These are phyloP conservation scores for Phytophthora idaei DNA, from an alignment of 352 stramenopile species.

Conservation along the genomic window DNA sequence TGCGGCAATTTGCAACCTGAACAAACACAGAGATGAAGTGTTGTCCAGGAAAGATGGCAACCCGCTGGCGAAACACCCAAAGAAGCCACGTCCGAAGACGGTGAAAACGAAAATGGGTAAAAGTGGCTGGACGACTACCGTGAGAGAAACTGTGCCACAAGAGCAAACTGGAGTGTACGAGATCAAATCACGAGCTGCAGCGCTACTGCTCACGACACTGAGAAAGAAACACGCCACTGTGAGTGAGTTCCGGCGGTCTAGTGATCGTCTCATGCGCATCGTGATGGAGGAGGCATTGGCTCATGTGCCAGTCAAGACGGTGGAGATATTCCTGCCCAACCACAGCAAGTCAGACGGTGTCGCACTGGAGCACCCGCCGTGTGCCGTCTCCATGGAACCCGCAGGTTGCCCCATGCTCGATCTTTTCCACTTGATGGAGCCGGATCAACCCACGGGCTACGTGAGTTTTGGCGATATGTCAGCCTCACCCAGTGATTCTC, in stretches of 20 bases:
- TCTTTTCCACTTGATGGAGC: conserved; percentile 41
- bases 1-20: conserved; percentile 66
- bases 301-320: conserved; percentile 40
- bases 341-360: conserved; percentile 38
- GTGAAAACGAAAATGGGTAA: conserved; percentile 21
- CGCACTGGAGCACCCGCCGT: conserved; percentile 43
- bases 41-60: conserved; percentile 53
- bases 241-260: conserved; percentile 41
- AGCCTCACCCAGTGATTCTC: conserved; percentile 15
- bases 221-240: conserved; percentile 38
- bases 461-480: conserved; percentile 26
- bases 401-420: conserved; percentile 42
- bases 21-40: conserved; percentile 61
- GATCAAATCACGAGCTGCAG: conserved; percentile 44
- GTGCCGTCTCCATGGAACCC: conserved; percentile 38
- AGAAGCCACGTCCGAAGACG: conserved; percentile 43
- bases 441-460: conserved; percentile 35
- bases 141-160: conserved; percentile 1
- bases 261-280: conserved; percentile 53
- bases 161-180: conserved; percentile 31
- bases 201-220: conserved; percentile 49
- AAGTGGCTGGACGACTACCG: conserved; percentile 11
- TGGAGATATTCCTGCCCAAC: conserved; percentile 36
- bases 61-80: conserved; percentile 61
- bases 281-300: conserved; percentile 62